A percentile compares a stretch with the other conserved stretches of the same genome.
Evolutionary conservation across 495 filamentous ascomycete genomes (phyloP).

Genomic region (Cercophora scortea): DNA sequence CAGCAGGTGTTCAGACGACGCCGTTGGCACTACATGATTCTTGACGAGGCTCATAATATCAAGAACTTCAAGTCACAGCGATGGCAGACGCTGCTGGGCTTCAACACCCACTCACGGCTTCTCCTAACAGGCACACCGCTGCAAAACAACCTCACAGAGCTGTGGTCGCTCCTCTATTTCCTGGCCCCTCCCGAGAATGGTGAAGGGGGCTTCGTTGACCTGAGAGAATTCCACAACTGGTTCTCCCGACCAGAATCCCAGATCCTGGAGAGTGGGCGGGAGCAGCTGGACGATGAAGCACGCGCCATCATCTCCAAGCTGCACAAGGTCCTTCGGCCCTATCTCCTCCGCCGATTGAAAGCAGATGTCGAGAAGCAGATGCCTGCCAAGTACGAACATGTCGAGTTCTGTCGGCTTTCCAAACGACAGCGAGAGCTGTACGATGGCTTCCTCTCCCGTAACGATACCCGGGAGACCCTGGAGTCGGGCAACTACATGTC

Average conservation of each 20-base stretch:
- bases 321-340: slow-evolving; percentile 87
- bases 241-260: slow-evolving; percentile 89
- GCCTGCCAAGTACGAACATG: slow-evolving; percentile 95
- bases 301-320: slow-evolving; percentile 82
- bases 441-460: slow-evolving; percentile 92
- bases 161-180: slow-evolving; percentile 97
- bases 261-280: slow-evolving; percentile 88
- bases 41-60: slow-evolving; percentile 99
- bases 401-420: slow-evolving; percentile 88
- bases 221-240: slow-evolving; percentile 89
- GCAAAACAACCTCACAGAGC: slow-evolving; percentile 92
- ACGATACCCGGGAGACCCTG: slow-evolving; percentile 79
- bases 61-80: slow-evolving; percentile 97
- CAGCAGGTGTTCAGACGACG: slow-evolving; percentile 85
- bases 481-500: slow-evolving; percentile 95
- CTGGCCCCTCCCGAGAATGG: slow-evolving; percentile 84
- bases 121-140: slow-evolving; percentile 92
- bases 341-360: slow-evolving; percentile 86
- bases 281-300: slow-evolving; percentile 88
- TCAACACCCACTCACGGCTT: slow-evolving; percentile 79
- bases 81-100: slow-evolving; percentile 90
- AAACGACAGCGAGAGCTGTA: slow-evolving; percentile 94
- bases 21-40: slow-evolving; percentile 96
- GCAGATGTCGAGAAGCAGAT: slow-evolving; percentile 99
- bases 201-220: slow-evolving; percentile 78